Base-by-base conservation (phyloP, 257 asterid genomes). In the Ballota nigra region DNA sequence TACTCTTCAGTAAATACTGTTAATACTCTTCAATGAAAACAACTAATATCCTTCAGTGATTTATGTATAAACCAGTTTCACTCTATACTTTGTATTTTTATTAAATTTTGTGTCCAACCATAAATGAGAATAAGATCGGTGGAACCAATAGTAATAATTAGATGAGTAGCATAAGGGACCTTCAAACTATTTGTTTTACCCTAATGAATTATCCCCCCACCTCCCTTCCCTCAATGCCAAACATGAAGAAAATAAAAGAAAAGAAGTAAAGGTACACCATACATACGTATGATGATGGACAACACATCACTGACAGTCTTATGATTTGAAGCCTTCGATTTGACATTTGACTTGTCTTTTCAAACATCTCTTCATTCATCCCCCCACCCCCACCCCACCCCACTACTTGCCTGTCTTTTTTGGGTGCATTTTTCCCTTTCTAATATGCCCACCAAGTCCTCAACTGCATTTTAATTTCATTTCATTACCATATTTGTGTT, bases 281-380 rank as follows among this genome's bases (percentile, higher is more conserved):
- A 28, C 6, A 59, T 28, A 28, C 6, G 28, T 52, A 52, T 52
- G 29, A 19, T 75, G 86, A 89, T 87, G 75, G 89, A 89, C 91
- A 80, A 81, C 77, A 82, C 96, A 79, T 75, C 65, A 83, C 79
- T 84, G 86, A 73, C 79, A 78, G 87, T 89, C 89, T 80, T 81
- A 84, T 86, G 89, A 84, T 86, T 82, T 81, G 81, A 85, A 82
- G 68, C 71, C 69, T 79, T 67, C 60, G 92, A 87, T 83, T 81
- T 78, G 95, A 87, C 91, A 53, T 83, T 83, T 86, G 96, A 81
- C 81, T 87, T 81, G 90, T 89, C 96, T 57, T 73, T 59, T 89
- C 96, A 79, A 40, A 49, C 67, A 43, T 68, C 65, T 59, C 75
- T n/a, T 58, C 73, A 56, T 6, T 57, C 69, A 43, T 36, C 65